Evolutionary conservation across 202 grass and related monocot genomes (phyloP), one percentile per base, ranked within the genome.

Genomic region (Brachypodium distachyon): DNA sequence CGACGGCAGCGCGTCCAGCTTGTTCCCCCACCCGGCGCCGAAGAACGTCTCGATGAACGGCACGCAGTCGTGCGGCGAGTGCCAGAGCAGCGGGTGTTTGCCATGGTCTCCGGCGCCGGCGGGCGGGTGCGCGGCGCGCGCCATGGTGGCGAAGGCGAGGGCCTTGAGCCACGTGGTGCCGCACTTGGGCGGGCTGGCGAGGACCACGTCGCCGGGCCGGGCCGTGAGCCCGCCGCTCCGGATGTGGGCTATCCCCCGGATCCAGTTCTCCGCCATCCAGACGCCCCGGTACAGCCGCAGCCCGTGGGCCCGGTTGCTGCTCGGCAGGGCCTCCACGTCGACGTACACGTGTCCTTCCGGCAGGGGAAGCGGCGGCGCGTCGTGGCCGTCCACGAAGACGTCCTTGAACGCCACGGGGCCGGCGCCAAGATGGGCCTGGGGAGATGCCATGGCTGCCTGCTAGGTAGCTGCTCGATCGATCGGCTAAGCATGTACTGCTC

Each of bases 121-220:
- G 22, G 72, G 72, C 6, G 70, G 31, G 5, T 61, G 28, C 7
- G 37, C 72, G n/a, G 61, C 47, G 57, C 56, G 74, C 26, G 67
- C 23, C 46, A 57, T 41, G n/a, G 78, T 71, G 33, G 76, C 42
- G 26, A 85, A 80, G 21, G 44, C 52, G 13, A 79, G 21, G 1
- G 74, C 82, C 62, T 79, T 85, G 32, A 73, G 75, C 75, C n/a
- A n/a, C n/a, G n/a, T n/a, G n/a, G n/a, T n/a, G n/a, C n/a, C n/a
- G n/a, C n/a, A n/a, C n/a, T n/a, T 85, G 27, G 75, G 74, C 4
- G 12, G 42, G 61, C 72, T 79, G 9, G 74, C 67, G 23, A 79
- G 18, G 16, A 85, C 22, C 28, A 79, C 28, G 61, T 80, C 83
- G 32, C 19, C 29, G 12, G 22, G 6, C 23, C 47, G 47, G 6